Conservation (phyloP, 495 filamentous ascomycete species). For the Emericellopsis terricola region DNA sequence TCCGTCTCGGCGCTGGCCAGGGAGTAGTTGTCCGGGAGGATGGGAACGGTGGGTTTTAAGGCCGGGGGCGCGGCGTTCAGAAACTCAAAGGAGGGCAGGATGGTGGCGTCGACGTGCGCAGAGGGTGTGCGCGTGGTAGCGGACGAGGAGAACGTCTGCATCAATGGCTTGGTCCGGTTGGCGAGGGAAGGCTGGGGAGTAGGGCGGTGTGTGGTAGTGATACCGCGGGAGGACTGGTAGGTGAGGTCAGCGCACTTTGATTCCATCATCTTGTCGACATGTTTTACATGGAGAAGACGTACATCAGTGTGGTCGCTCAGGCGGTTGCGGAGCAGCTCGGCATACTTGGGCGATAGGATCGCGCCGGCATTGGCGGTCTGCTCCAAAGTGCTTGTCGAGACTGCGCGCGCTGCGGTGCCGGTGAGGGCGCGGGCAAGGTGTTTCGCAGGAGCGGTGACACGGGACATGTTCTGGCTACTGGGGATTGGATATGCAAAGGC, state of each 20-base stretch:
- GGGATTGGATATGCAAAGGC: no score
- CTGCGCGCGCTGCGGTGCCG: constrained; percentile 14
- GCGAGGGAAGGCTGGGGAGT: constrained; percentile 10
- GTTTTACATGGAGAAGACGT: constrained; percentile 4
- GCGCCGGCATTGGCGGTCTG: constrained; percentile 14
- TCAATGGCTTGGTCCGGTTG: constrained; percentile 19
- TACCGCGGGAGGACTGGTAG: constrained; percentile 10
- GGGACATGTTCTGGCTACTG: constrained; percentile 10
- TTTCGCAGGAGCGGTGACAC: constrained; percentile 20
- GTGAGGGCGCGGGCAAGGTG: constrained; percentile 27
- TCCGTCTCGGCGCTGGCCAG: constrained; percentile 5
- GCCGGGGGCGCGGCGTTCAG: constrained; percentile 4
- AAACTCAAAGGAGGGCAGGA: constrained; percentile 17
- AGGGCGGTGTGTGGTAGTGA: constrained; percentile 16
- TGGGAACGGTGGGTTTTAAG: constrained; percentile 13
- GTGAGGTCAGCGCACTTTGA: constrained; percentile 8
- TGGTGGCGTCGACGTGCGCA: constrained; percentile 6
- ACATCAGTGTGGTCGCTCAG: constrained; percentile 11
- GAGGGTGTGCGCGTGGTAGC: constrained; percentile 16
- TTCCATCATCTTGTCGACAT: constrained; percentile 2
- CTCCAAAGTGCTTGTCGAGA: constrained; percentile 3
- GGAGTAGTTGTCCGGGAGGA: constrained; percentile 24
- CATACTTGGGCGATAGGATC: constrained; percentile 3
- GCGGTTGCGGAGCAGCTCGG: constrained; percentile 4
- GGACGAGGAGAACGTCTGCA: constrained; percentile 28